phyloP scores from a whole-genome alignment of 2,329 filamentous ascomycete genomes.

The Lasiodiplodia hormozganensis region DNA sequence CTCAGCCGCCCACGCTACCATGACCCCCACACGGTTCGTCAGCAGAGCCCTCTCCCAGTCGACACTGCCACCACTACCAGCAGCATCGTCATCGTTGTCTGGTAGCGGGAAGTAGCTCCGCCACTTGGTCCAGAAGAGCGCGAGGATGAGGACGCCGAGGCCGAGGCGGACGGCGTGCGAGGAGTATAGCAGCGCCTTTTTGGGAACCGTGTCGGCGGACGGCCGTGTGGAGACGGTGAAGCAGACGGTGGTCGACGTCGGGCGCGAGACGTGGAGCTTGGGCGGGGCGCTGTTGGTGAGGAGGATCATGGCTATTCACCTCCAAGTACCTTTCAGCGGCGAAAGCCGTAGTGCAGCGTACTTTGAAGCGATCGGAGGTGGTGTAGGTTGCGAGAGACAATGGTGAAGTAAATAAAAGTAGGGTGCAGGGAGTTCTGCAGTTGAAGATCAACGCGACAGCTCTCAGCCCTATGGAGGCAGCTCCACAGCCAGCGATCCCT shows the following conservation, averaged over 20 bases:
- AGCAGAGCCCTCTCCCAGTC: neutral
- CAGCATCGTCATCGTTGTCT: neutral
- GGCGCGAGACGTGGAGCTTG: constrained; percentile 33
- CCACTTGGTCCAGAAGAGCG: constrained; percentile 44
- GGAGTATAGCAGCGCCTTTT: constrained; percentile 51
- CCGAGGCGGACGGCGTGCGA: constrained; percentile 54
- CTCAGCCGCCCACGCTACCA: constrained; percentile 47
- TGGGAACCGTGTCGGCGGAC: constrained; percentile 52
- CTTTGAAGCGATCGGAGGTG: neutral
- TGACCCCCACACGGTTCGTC: constrained; percentile 8
- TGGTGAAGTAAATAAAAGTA: neutral
- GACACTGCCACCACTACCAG: neutral
- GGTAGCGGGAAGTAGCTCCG: constrained; percentile 19
- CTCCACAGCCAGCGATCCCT: constrained; percentile 7
- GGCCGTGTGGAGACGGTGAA: constrained; percentile 89
- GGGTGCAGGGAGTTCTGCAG: neutral
- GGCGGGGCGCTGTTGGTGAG: constrained; percentile 25
- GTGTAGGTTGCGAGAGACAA: neutral
- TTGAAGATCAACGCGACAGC: neutral
- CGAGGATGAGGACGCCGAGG: constrained; percentile 50
- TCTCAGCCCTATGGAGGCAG: constrained; percentile 16
- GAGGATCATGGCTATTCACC: constrained; percentile 12
- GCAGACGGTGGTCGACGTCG: constrained; percentile 82
- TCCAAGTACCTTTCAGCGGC: neutral
- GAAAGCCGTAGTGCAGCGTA: neutral